Evolutionary conservation across 331 rosid species (phyloP), one percentile per base, ranked within the genome.

Genomic region (Quercus tomentella): DNA sequence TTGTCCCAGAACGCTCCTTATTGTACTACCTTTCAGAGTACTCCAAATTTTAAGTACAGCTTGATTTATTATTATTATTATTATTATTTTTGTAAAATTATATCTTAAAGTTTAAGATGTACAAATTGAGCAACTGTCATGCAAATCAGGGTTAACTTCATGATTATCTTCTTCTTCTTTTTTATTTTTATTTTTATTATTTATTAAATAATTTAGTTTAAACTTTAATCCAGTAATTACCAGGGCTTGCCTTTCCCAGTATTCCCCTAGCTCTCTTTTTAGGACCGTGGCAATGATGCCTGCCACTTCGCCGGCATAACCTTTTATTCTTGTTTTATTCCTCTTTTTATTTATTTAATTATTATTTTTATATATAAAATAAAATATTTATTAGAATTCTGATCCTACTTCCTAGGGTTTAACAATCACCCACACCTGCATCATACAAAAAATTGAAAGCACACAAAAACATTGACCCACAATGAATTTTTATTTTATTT

Each of bases 271-370:
- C 75, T 84, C 81, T 81, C 84, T 78, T 88, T 91, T 87, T 81
- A 45, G 85, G 86, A 81, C 69, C 76, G 57, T 35, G 69, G 85
- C 82, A 88, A 92, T 90, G 85, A 92, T 92, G 89, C 75, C 82
- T 14, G 66, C 83, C 90, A 77, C 87, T 71, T 81, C 72, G 80
- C 73, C 79, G 57, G 80, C 82, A 83, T 4, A 25, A 45, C 77
- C 77, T 85, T 86, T 85, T 77, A 78, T 66, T 60, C 25, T 76
- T 74, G 54, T 72, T 82, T 75, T 70, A 58, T 73, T 62, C 33
- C 70, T 72, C 81, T 20, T 67, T 67, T 23, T 35, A 35, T 18
- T 35, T 7, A 9, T 2, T 26, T 26, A 26, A 2, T 26, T 26
- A 26, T 26, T 21, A n/a, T 57, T 4, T 57, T 1, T 35, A 37